A percentile compares a stretch with the other conserved stretches of the same genome.
Conservation (phyloP, 352 stramenopile genomes). For the Phytophthora megakarya region DNA sequence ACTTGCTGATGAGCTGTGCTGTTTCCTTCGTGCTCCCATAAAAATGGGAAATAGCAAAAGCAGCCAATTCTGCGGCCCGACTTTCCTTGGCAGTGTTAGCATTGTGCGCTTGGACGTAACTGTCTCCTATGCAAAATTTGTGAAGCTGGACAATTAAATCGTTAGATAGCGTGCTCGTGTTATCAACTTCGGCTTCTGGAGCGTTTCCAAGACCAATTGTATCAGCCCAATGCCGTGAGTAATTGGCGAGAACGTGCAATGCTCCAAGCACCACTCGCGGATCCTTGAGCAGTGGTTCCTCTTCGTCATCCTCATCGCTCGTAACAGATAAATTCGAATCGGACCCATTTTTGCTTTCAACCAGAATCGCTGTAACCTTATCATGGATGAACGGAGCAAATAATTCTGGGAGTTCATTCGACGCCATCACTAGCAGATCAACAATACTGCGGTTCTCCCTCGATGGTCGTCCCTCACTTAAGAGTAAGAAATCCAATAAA, state of each 20-base stretch:
- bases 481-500: constrained; percentile 51
- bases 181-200: constrained; percentile 24
- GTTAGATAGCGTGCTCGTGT: constrained; percentile 37
- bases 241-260: constrained; percentile 60
- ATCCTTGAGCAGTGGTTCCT: constrained; percentile 40
- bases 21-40: constrained; percentile 44
- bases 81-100: constrained; percentile 37
- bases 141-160: constrained; percentile 48
- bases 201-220: constrained; percentile 15
- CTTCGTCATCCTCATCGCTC: constrained; percentile 42
- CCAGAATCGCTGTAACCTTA: constrained; percentile 56
- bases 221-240: constrained; percentile 51
- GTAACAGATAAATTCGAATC: constrained; percentile 15
- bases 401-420: constrained; percentile 51
- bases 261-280: constrained; percentile 54
- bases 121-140: constrained; percentile 52
- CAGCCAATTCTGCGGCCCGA: constrained; percentile 59
- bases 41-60: constrained; percentile 55
- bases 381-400: constrained; percentile 58
- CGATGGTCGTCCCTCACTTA: constrained; percentile 27
- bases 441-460: constrained; percentile 61
- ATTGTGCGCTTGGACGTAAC: constrained; percentile 29
- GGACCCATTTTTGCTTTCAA: constrained; percentile 18
- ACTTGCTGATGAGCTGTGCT: constrained; percentile 40
- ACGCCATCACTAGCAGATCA: constrained; percentile 61